Conservation (phyloP, 1,284 basidiomycete genomes). For the Fistulinella cinereoalba region DNA sequence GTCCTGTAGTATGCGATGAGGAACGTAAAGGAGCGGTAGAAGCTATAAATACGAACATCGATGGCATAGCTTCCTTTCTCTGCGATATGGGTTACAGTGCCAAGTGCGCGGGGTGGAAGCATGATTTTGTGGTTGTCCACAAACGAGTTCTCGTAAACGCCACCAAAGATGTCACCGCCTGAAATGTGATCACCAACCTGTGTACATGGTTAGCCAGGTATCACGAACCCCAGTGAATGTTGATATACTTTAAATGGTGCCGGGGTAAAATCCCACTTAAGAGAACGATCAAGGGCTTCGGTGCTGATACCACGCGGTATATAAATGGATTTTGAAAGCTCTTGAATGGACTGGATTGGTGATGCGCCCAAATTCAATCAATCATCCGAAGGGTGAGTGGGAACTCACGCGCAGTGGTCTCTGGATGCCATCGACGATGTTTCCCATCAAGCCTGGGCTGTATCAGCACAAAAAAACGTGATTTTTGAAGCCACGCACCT, state of each 20-base stretch:
- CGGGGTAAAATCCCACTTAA: constrained; percentile 98
- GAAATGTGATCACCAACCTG: constrained; percentile 95
- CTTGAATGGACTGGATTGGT: constrained; percentile 81
- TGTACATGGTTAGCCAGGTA: constrained; percentile 15
- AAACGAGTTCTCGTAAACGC: constrained; percentile 96
- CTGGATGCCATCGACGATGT: constrained; percentile 98
- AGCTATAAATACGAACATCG: constrained; percentile 55
- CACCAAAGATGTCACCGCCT: constrained; percentile 95
- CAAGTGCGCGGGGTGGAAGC: constrained; percentile 90
- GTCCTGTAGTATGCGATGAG: constrained; percentile 54
- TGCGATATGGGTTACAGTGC: constrained; percentile 91
- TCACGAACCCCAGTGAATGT: not conserved
- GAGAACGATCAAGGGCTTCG: constrained; percentile 83
- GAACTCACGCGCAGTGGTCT: constrained; percentile 75
- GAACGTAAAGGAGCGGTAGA: not conserved
- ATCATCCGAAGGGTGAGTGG: constrained; percentile 9
- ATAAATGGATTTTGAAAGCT: constrained; percentile 96
- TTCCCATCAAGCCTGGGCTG: constrained; percentile 89
- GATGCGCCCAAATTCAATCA: constrained; percentile 17
- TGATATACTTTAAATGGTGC: constrained; percentile 66
- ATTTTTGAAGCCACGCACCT: constrained; percentile 46
- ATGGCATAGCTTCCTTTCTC: constrained; percentile 95
- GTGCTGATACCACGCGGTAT: constrained; percentile 99
- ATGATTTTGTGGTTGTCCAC: constrained; percentile 97
- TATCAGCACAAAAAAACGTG: constrained; percentile 1